Base-by-base conservation (phyloP, 345 rosid genomes). In the Rhizophora mangle region DNA sequence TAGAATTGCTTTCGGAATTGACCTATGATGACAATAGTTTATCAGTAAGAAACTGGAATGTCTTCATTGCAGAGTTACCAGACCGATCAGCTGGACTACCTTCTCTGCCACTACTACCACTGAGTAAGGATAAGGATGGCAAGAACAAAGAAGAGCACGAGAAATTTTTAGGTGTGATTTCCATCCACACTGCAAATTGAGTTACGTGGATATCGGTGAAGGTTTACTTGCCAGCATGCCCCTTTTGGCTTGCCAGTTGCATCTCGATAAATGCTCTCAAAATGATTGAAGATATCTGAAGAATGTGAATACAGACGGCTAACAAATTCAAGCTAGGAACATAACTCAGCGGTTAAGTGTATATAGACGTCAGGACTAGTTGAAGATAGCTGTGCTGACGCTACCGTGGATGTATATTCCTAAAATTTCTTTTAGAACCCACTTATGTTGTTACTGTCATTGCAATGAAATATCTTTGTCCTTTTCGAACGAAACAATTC, bases 141-240 rank as follows among this genome's bases (percentile, higher is more conserved):
- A 79, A 79, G 76, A 83, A 69, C 71, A 88, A 87, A 86, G 99
- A 92, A 80, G 97, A 90, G 80, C 91, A 84, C 63, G 89, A 84
- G 79, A 88, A 87, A 83, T 88, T 87, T 67, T 70, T 89, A 77
- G 89, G 82, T 67, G 97, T 96, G 73, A 82, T 87, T 43, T 76
- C 89, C 16, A 79, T 73, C 31, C 97, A 94, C 43, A 85, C 93
- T 71, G 80, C 90, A 56, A 92, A 88, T 65, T 84, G 96, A 11
- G 39, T 81, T 81, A 36, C 5, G 18, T 43, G 64, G 64, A 65
- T 30, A n/a, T 63, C 39, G 30, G 64, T 34, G 6, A 74, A 65
- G 43, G 57, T 51, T 19, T 13, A 16, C 46, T 54, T 29, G 36
- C 22, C 47, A 11, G 16, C 32, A 8, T 37, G 20, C 2, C 19